Evolutionary conservation across 2,329 filamentous ascomycete species (phyloP).

Genomic region (Microdochium trichocladiopsis): DNA sequence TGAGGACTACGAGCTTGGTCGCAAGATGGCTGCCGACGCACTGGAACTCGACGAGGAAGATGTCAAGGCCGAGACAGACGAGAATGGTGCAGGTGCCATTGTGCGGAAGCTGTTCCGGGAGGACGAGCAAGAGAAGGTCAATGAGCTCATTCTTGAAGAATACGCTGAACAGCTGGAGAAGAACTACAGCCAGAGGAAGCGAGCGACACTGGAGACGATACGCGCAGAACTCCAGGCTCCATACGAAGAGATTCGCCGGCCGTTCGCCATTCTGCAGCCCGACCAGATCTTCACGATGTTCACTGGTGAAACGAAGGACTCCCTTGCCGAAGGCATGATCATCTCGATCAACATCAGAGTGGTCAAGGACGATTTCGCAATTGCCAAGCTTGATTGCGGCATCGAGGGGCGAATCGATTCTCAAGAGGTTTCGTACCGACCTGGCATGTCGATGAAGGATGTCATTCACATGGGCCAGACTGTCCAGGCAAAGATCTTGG

Average conservation of each 20-base stretch:
- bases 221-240: conserved; percentile 86
- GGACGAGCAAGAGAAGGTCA: conserved; percentile 88
- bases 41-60: conserved; percentile 96
- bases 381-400: conserved; percentile 89
- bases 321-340: conserved; percentile 84
- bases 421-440: conserved; percentile 71
- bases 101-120: conserved; percentile 94
- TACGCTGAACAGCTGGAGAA: conserved; percentile 93
- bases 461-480: conserved; percentile 77
- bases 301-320: conserved; percentile 83
- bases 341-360: conserved; percentile 82
- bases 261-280: conserved; percentile 61
- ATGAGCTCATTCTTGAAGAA: conserved; percentile 91
- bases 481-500: conserved; percentile 78
- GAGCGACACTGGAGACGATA: conserved; percentile 92
- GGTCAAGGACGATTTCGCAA: conserved; percentile 86
- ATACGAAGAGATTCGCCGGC: conserved; percentile 87
- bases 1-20: conserved; percentile 95
- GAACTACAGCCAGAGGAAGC: conserved; percentile 90
- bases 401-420: conserved; percentile 84
- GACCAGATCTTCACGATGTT: conserved; percentile 94
- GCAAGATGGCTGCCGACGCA: conserved; percentile 97
- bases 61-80: conserved; percentile 87
- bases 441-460: conserved; percentile 57
- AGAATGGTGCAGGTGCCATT: conserved; percentile 83